Evolutionary conservation across 2,329 filamentous ascomycete species (phyloP).

Genomic region (Clarireedia homoeocarpa): DNA sequence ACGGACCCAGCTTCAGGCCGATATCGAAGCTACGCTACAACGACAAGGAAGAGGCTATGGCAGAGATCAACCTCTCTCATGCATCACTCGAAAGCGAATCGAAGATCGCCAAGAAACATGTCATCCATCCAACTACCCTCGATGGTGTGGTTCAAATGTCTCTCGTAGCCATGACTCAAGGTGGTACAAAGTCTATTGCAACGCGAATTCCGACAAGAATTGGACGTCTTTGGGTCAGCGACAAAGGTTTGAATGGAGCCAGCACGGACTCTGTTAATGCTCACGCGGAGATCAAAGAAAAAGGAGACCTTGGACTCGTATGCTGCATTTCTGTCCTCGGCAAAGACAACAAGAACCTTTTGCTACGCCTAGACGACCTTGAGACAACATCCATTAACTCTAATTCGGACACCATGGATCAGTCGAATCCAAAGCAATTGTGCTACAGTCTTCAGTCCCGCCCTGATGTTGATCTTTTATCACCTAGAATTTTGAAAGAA

Average conservation of each 20-base stretch:
- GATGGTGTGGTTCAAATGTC: slow-evolving; percentile 36
- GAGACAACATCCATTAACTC: not conserved
- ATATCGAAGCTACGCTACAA: slow-evolving; percentile 2
- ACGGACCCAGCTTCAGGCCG: not conserved
- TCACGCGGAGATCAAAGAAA: not conserved
- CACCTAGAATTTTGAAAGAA: not conserved
- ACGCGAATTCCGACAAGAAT: not conserved
- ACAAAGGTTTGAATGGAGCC: not conserved
- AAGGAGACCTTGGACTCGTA: not conserved
- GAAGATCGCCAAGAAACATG: slow-evolving; percentile 29
- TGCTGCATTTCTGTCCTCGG: not conserved
- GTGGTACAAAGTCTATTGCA: not conserved
- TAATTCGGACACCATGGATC: not conserved
- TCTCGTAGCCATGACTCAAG: not conserved
- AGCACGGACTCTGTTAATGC: not conserved
- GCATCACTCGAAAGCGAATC: not conserved
- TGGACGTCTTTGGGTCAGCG: not conserved
- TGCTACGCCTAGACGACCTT: not conserved
- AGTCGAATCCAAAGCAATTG: not conserved
- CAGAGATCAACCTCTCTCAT: slow-evolving; percentile 13
- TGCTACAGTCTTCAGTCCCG: not conserved
- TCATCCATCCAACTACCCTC: slow-evolving; percentile 49
- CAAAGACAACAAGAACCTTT: not conserved
- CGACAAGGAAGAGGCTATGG: slow-evolving; percentile 18
- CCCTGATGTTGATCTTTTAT: slow-evolving; percentile 8